phyloP scores from a whole-genome alignment of 768 basidiomycete species.

The Termitomyces sp. region DNA sequence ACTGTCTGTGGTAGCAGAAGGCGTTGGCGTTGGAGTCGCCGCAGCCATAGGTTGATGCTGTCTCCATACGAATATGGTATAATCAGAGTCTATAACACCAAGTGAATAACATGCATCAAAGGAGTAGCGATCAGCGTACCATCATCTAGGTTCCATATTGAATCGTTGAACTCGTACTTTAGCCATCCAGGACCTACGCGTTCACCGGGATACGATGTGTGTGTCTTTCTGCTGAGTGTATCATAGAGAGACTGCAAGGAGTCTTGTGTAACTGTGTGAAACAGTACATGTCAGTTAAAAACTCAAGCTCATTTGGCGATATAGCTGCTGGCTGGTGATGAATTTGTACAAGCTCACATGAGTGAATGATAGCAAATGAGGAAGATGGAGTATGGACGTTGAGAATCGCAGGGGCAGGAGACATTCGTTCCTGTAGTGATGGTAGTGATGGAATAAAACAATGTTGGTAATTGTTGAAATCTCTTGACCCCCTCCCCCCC shows the following conservation, averaged over 20 bases:
- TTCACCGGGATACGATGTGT: constrained; percentile 50
- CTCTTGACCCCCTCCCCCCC: too few relatives aligned
- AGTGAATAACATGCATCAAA: background rate
- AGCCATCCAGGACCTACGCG: constrained; percentile 76
- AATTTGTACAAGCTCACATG: constrained; percentile 41
- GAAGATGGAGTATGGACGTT: constrained; percentile 73
- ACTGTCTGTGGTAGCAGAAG: constrained; percentile 17
- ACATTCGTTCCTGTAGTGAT: constrained; percentile 11
- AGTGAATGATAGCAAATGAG: constrained; percentile 73
- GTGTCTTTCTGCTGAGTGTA: constrained; percentile 64
- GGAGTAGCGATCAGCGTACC: constrained; percentile 39
- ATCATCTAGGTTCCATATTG: constrained; percentile 86
- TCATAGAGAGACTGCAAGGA: constrained; percentile 58
- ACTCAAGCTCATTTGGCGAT: background rate
- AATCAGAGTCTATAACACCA: constrained; percentile 61
- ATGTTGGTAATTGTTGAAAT: background rate
- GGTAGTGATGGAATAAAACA: background rate
- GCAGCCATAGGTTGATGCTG: constrained; percentile 34
- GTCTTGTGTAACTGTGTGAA: constrained; percentile 58
- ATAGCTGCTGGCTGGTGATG: background rate
- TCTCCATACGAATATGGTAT: constrained; percentile 80
- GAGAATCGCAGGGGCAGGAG: constrained; percentile 41
- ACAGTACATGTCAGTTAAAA: constrained; percentile 3
- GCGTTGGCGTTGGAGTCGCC: constrained; percentile 17
- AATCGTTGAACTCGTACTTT: constrained; percentile 78